Conservation (phyloP, 2,329 filamentous ascomycete genomes). For the Claviceps africana region DNA sequence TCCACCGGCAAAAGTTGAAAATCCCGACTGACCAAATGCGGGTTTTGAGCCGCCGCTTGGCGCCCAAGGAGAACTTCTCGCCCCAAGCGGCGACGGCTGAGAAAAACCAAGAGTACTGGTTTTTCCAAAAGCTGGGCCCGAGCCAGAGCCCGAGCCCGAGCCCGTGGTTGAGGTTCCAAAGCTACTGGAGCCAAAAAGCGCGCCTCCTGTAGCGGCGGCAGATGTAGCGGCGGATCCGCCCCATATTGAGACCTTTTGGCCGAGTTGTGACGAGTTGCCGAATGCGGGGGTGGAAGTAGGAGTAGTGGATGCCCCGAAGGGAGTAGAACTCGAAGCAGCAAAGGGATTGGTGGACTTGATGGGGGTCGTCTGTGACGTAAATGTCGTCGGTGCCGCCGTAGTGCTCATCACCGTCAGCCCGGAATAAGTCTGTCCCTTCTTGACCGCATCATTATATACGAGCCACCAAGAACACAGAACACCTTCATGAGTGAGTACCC, state of each 20-base stretch:
- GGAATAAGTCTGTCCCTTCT: constrained; percentile 56
- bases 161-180: constrained; percentile 27
- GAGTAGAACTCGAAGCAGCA: constrained; percentile 15
- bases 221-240: constrained; percentile 19
- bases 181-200: constrained; percentile 30
- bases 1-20: constrained; percentile 27
- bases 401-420: constrained; percentile 44
- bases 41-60: constrained; percentile 19
- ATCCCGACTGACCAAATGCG: constrained; percentile 42
- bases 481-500: constrained; percentile 81
- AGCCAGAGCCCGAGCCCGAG: constrained; percentile 22
- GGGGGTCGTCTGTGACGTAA: constrained; percentile 16
- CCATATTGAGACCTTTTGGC: constrained; percentile 40
- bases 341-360: constrained; percentile 20
- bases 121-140: constrained; percentile 36
- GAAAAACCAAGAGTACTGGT: constrained; percentile 38
- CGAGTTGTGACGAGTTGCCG: constrained; percentile 33
- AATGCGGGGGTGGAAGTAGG: constrained; percentile 27
- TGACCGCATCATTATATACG: constrained; percentile 76
- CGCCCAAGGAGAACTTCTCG: constrained; percentile 41
- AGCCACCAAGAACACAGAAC: constrained; percentile 81
- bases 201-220: constrained; percentile 19
- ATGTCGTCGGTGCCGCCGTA: constrained; percentile 12
- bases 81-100: constrained; percentile 32
- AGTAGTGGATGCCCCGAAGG: constrained; percentile 28